A percentile compares a stretch with the other conserved stretches of the same genome.
Evolutionary conservation across 2,329 filamentous ascomycete genomes (phyloP).

Genomic region (Epichloe coenophiala): DNA sequence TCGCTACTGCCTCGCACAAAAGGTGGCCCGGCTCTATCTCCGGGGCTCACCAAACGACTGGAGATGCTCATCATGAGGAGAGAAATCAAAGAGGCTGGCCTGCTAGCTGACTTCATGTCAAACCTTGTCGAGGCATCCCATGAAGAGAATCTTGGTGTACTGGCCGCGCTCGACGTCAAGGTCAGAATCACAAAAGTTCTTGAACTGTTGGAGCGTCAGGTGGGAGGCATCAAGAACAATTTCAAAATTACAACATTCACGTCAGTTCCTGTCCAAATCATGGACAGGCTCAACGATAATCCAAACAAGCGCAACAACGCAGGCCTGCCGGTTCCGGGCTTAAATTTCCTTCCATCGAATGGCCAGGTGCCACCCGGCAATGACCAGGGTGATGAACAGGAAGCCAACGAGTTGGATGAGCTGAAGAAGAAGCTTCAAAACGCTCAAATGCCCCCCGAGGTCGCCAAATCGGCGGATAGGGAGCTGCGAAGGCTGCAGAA

Average conservation of each 20-base stretch:
- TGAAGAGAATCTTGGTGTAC: slow-evolving; percentile 79
- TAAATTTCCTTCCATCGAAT: slow-evolving; percentile 21
- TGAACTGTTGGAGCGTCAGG: slow-evolving; percentile 70
- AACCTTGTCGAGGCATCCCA: slow-evolving; percentile 79
- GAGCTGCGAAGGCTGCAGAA: slow-evolving; percentile 81
- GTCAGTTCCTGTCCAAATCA: slow-evolving; percentile 48
- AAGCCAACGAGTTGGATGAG: slow-evolving; percentile 81
- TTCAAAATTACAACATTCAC: slow-evolving; percentile 73
- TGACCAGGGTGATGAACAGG: slow-evolving; percentile 56
- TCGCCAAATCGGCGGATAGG: slow-evolving; percentile 83
- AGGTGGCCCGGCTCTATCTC: slow-evolving; percentile 54
- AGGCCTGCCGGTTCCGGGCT: slow-evolving; percentile 25
- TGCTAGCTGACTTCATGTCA: slow-evolving; percentile 90
- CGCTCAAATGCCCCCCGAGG: slow-evolving; percentile 72
- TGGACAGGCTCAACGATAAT: slow-evolving; percentile 36
- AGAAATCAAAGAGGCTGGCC: slow-evolving; percentile 66
- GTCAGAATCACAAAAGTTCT: slow-evolving; percentile 70
- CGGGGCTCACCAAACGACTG: slow-evolving; percentile 71
- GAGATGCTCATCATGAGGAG: slow-evolving; percentile 80
- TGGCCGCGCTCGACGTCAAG: slow-evolving; percentile 69
- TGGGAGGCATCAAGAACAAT: slow-evolving; percentile 72
- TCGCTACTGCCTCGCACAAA: slow-evolving; percentile 65
- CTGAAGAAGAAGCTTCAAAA: slow-evolving; percentile 76
- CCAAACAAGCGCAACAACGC: slow-evolving; percentile 20
- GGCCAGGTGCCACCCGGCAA: slow-evolving; percentile 28